Evolutionary conservation across 2,329 filamentous ascomycete genomes (phyloP), one percentile per base, ranked within the genome.

Genomic region (Colletotrichum sp.): DNA sequence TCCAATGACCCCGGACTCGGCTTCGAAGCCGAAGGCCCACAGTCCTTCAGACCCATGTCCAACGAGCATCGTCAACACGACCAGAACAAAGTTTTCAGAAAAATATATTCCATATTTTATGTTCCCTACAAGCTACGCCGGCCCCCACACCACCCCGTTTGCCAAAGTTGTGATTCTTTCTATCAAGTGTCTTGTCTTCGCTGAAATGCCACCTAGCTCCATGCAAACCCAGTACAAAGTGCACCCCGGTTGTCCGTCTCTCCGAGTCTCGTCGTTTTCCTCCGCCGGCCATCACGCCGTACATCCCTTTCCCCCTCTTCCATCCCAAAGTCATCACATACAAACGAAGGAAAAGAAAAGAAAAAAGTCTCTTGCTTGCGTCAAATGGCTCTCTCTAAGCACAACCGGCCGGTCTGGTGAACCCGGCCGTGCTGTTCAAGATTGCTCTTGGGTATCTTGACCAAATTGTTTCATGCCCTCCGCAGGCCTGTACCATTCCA

Each of bases 371-470:
- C 62, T 72, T 69, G 32, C 55, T 74, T 73, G 70, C 65, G 49
- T 76, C 70, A 74, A 69, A 69, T 76, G 59, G 74, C 74, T 74
- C 49, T 76, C 70, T 72, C 70, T 73, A 73, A 74, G 70, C 74
- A 76, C 64, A 57, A 21, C 63, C 39, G 70, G 63, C 57, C 49
- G 57, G 30, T 26, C 6, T 26, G 59, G 24, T 34, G 32, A 69
- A n/a, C 44, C 44, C 26, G 55, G 74, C 64, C 64, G 74, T 76
- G 70, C 74, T 65, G 44, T 74, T 68, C 71, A 76, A 76, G 74
- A 76, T 74, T 65, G 74, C 74, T 75, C 75, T 75, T 71, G 63
- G 75, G 75, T 76, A 76, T 76, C 75, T 75, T 75, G 75, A 75
- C 75, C 75, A 76, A 71, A 75, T 67, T 71, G 66, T 62, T 75